Evolutionary conservation across 2,329 filamentous ascomycete genomes (phyloP).

Genomic region (Aspergillus sp.): DNA sequence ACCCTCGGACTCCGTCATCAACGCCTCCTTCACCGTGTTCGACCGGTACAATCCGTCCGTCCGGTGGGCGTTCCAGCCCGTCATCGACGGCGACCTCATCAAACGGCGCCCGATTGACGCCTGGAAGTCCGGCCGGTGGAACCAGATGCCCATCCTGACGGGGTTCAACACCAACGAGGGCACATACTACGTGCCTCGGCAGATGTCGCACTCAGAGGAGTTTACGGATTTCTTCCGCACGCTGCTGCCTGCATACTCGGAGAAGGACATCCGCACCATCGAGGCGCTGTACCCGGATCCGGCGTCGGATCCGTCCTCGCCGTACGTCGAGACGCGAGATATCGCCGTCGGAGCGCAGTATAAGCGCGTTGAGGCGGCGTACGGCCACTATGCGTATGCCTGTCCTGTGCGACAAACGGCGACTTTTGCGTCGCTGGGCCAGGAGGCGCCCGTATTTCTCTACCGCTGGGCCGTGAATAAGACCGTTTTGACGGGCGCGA

Average conservation of each 20-base stretch:
- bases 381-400: conserved; percentile 51
- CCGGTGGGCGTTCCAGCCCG: conserved; percentile 65
- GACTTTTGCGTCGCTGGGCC: conserved; percentile 31
- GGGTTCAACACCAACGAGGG: conserved; percentile 73
- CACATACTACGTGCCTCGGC: conserved; percentile 59
- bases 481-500: conserved; percentile 45
- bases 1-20: conserved; percentile 31
- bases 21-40: conserved; percentile 45
- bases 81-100: conserved; percentile 63
- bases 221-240: conserved; percentile 61
- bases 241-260: conserved; percentile 59
- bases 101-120: conserved; percentile 57
- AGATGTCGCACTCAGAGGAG: conserved; percentile 47
- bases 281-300: conserved; percentile 64
- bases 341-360: conserved; percentile 50
- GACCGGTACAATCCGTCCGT: conserved; percentile 48
- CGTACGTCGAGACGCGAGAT: conserved; percentile 22
- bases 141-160: conserved; percentile 63
- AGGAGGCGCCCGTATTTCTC: conserved; percentile 45
- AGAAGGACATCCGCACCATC: conserved; percentile 54
- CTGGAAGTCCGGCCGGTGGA: conserved; percentile 55
- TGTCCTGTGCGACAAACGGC: conserved; percentile 50
- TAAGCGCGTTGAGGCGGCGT: conserved; percentile 51
- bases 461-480: conserved; percentile 56
- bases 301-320: conserved; percentile 30